Evolutionary conservation across 2,329 filamentous ascomycete species (phyloP).

Genomic region (Botryotinia calthae): DNA sequence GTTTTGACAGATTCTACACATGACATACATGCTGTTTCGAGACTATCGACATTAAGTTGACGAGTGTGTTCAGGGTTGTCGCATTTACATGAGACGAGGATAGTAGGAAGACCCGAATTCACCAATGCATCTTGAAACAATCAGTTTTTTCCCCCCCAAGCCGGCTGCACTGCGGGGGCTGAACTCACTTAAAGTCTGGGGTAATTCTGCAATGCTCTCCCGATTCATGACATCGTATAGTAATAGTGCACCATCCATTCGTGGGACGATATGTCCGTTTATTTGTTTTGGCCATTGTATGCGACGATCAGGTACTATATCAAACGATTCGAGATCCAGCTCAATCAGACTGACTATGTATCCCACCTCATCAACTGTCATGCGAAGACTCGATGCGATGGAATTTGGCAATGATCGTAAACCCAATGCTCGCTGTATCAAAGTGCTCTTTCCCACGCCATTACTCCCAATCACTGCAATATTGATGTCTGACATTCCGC

Average conservation of each 20-base stretch:
- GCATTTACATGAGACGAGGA: constrained; percentile 87
- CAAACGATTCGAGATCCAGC: constrained; percentile 63
- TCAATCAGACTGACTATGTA: constrained; percentile 63
- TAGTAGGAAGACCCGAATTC: constrained; percentile 69
- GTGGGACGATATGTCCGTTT: constrained; percentile 68
- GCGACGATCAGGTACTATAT: constrained; percentile 55
- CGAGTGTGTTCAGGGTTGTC: constrained; percentile 70
- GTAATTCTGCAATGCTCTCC: constrained; percentile 70
- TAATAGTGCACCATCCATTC: constrained; percentile 78
- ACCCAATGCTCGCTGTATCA: constrained; percentile 62
- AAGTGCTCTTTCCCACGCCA: constrained; percentile 66
- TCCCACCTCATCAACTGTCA: constrained; percentile 56
- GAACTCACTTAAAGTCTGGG: constrained; percentile 73
- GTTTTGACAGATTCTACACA: constrained; percentile 73
- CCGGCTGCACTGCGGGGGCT: constrained; percentile 3
- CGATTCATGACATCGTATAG: constrained; percentile 84
- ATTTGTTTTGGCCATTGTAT: constrained; percentile 67
- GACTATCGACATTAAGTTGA: constrained; percentile 65
- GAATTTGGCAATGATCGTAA: constrained; percentile 52
- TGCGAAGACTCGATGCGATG: constrained; percentile 55
- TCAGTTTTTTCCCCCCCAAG: constrained; percentile 16
- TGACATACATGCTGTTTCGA: constrained; percentile 66
- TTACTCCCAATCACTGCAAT: constrained; percentile 65
- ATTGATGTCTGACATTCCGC: constrained; percentile 52
- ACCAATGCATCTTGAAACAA: constrained; percentile 63